A percentile compares a stretch with the other conserved stretches of the same genome.
phyloP scores from a whole-genome alignment of 208 protist genomes.

The Sergeia podlipaevii region DNA sequence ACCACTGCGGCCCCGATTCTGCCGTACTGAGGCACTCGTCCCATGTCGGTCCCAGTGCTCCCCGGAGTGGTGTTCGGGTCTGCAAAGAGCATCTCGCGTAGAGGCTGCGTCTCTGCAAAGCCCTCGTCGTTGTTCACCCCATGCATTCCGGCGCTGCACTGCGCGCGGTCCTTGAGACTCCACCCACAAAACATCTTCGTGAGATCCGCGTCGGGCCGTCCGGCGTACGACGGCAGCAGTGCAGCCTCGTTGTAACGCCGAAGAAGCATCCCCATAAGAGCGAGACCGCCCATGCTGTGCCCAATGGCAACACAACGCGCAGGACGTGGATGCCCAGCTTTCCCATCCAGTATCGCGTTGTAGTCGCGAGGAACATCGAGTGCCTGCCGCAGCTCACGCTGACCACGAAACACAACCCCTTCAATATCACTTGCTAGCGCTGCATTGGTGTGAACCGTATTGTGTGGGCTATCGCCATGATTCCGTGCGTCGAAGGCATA shows the following conservation, averaged over 20 bases:
- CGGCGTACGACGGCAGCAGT: conserved; percentile 23
- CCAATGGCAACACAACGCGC: conserved; percentile 54
- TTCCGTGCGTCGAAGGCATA: conserved; percentile 81
- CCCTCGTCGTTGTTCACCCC: conserved; percentile 52
- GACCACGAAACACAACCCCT: conserved; percentile 38
- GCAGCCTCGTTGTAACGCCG: conserved; percentile 67
- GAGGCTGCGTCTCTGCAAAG: conserved; percentile 34
- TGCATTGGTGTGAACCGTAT: conserved; percentile 46
- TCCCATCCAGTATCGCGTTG: conserved; percentile 15
- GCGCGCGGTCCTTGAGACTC: conserved; percentile 1
- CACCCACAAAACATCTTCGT: too few relatives aligned
- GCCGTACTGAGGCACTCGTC: conserved; percentile 12
- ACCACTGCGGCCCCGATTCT: conserved; percentile 65
- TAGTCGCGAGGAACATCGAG: conserved; percentile 5
- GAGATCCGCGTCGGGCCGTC: conserved; percentile 9
- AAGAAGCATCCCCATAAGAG: conserved; percentile 62
- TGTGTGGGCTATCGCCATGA: conserved; percentile 72
- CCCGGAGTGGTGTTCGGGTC: conserved; percentile 9
- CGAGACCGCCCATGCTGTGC: conserved; percentile 88
- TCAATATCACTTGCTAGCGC: conserved; percentile 73
- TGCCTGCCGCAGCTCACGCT: conserved; percentile 6
- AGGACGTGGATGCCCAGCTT: conserved; percentile 1
- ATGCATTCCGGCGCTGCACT: conserved; percentile 38
- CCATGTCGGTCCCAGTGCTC: too few relatives aligned
- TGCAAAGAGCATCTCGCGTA: conserved; percentile 42